These are phyloP conservation scores for Ceratocystis harringtonii DNA, from an alignment of 2,329 filamentous ascomycete species.

Conservation along the genomic window DNA sequence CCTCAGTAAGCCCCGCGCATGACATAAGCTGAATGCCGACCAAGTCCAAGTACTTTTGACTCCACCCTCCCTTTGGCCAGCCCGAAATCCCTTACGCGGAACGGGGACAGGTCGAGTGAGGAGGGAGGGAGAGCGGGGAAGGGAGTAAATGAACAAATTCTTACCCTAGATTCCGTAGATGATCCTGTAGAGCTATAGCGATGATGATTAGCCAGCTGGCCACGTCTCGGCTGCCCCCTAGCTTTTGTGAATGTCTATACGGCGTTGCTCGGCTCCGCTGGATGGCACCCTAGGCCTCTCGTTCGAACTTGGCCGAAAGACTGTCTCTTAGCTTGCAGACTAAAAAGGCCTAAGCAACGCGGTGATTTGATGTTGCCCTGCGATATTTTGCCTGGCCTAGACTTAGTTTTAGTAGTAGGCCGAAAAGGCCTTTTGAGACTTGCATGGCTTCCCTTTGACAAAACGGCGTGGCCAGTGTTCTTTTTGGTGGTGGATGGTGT, in stretches of 20 bases:
- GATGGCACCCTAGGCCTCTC: not conserved
- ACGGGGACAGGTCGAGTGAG: not conserved
- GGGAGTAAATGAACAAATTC: not conserved
- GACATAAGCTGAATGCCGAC: not conserved
- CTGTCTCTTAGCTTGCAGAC: too few species aligned
- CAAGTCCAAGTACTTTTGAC: not conserved
- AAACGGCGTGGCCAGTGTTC: not conserved
- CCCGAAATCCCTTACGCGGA: not conserved
- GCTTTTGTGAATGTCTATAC: not conserved
- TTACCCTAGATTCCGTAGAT: not conserved
- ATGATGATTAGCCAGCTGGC: not conserved
- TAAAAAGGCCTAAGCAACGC: not conserved
- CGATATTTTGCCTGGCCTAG: too few species aligned
- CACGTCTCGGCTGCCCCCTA: not conserved
- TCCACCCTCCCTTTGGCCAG: not conserved
- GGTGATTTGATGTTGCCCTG: not conserved
- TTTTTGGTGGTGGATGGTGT: not conserved
- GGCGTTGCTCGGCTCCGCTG: not conserved
- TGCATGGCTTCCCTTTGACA: too few species aligned
- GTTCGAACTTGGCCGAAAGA: not conserved
- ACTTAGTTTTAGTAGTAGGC: too few species aligned
- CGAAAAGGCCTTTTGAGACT: too few species aligned
- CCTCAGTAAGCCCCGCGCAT: not conserved
- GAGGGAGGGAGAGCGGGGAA: not conserved
- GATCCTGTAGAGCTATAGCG: not conserved